Base-by-base conservation (phyloP, 805 yeast genomes). In the Kazachstania psychrophila region DNA sequence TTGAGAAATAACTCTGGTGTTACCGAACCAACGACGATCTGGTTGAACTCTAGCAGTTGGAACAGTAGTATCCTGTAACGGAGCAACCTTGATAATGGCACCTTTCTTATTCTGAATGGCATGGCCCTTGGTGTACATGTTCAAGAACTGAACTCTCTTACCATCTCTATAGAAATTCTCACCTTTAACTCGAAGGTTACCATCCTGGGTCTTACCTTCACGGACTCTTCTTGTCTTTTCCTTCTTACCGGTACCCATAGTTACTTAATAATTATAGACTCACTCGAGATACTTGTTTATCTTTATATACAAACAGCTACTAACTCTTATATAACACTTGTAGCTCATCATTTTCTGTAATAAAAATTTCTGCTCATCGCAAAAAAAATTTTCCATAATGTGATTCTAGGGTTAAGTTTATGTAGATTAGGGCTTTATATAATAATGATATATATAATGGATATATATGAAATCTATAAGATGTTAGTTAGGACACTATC, bases 91-190 rank as follows among this genome's bases (percentile, higher is more conserved):
- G 37, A 86, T 72, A 41, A 88, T 72, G 23, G 87, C 95, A 54
- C 97, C 97, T 44, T 75, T 70, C 35, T 86, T 85, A 57, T 88
- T 85, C 49, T 95, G 73, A 37, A 73, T 76, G 27, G 96, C 94
- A 47, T 83, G 73, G 39, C 97, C 96, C 36, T 80, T 76, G 55
- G 84, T 92, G 68, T 87, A 89, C 97, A 89, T 89, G 58, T 77
- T 82, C 54, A 92, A 69, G 58, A 77, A 85, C 60, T 84, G 79
- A 41, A 88, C 95, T 56, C 84, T 84, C 57, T 87, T 86, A 37
- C 95, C 89, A 75, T 88, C 96, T 52, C 86, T 68, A 67, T 89
- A 89, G 63, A 89, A 89, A 68, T 89, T 89, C 64, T 89, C 98
- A 54, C 98, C 98, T 60, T 89, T 89, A 36, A 85, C 94, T 44